Conservation (phyloP, 2,329 filamentous ascomycete species). For the Metarhizium rileyi region DNA sequence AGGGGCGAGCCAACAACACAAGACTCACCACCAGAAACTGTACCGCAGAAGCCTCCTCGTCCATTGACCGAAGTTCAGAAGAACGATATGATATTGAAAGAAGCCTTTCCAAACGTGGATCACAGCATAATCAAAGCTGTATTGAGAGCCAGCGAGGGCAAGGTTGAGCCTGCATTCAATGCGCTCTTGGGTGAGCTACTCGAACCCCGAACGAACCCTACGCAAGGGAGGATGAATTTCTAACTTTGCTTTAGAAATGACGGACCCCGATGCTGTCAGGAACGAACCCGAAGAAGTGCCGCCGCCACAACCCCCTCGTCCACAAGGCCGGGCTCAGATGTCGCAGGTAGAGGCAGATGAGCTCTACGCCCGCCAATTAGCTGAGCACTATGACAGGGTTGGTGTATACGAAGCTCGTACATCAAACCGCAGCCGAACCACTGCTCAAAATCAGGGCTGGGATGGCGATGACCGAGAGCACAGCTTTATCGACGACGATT, state of each 20-base stretch:
- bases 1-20: slow-evolving; percentile 16
- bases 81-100: slow-evolving; percentile 78
- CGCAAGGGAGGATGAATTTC: neutral
- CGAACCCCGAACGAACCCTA: too few species aligned
- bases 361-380: slow-evolving; percentile 81
- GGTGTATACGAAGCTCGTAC: slow-evolving; percentile 49
- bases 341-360: slow-evolving; percentile 87
- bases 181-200: slow-evolving; percentile 82
- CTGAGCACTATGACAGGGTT: slow-evolving; percentile 73
- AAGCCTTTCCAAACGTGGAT: slow-evolving; percentile 87
- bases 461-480: slow-evolving; percentile 60
- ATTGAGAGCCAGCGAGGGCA: slow-evolving; percentile 72
- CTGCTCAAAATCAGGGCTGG: slow-evolving; percentile 28
- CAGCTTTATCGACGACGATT: slow-evolving; percentile 92
- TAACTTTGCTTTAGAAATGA: slow-evolving; percentile 51
- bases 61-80: slow-evolving; percentile 74
- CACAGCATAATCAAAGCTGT: slow-evolving; percentile 75
- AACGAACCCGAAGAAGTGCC: slow-evolving; percentile 45
- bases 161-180: slow-evolving; percentile 90
- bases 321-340: slow-evolving; percentile 51
- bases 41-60: slow-evolving; percentile 76
- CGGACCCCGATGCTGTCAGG: slow-evolving; percentile 59
- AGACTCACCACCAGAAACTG: slow-evolving; percentile 18
- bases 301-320: slow-evolving; percentile 74
- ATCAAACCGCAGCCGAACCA: slow-evolving; percentile 31